Base-by-base conservation (phyloP, 345 rosid species). In the Mallotus nudiflorus region DNA sequence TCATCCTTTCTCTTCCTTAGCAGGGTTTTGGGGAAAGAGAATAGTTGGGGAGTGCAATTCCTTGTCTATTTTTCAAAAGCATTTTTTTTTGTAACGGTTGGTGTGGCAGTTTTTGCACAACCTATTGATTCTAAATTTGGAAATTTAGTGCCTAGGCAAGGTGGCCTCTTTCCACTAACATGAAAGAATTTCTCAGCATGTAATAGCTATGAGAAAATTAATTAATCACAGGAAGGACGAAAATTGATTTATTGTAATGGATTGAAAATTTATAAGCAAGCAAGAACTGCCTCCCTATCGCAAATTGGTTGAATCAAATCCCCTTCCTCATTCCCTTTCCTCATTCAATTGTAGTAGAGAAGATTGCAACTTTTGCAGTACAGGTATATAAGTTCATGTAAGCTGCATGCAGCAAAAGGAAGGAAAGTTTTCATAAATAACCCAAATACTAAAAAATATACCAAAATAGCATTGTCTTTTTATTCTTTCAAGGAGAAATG, bases 31-130 rank as follows among this genome's bases (percentile, higher is more conserved):
- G 50, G 25, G 66, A 54, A n/a, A n/a, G 75, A n/a, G 58, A 54
- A 55, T 24, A 28, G 22, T 39, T 13, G 67, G 44, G 62, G 51
- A 35, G 40, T 2, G 5, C 2, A 40, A 24, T 49, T 49, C 60
- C 68, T 44, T 16, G 5, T 40, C n/a, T n/a, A n/a, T 22, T 52
- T 42, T n/a, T 49, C 39, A 61, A 51, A 53, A 44, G 13, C 71
- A 66, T 58, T 78, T 71, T 72, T 58, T 78, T 71, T 72, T 71
- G 65, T 45, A 62, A 68, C 78, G 29, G 0, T 62, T 40, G 46
- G 28, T 24, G 49, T 51, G 33, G 44, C 18, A 62, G 54, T 54
- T 49, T 66, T 35, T 52, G 29, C 42, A 45, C 49, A n/a, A n/a
- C n/a, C n/a, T n/a, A 29, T 42, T 48, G 70, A 58, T 35, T 53